These are phyloP conservation scores for Ganoderma sp. DNA, from an alignment of 1,284 basidiomycete genomes.

Conservation along the genomic window DNA sequence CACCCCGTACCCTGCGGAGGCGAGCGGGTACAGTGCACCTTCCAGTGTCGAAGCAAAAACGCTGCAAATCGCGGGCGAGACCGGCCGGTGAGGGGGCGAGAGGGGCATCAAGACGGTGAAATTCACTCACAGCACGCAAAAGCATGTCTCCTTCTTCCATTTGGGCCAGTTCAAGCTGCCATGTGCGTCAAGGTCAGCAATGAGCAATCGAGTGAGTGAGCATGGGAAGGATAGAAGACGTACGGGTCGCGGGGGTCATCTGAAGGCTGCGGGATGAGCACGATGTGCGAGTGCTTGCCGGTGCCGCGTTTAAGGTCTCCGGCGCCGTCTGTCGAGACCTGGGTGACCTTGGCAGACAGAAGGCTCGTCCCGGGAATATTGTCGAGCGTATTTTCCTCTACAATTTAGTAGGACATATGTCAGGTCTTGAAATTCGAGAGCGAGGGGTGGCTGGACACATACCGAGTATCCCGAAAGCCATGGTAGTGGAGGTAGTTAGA, in stretches of 20 bases:
- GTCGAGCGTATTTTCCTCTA: conserved; percentile 45
- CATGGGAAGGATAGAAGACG: conserved; percentile 16
- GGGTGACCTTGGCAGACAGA: conserved; percentile 46
- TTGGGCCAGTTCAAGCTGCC: conserved; percentile 50
- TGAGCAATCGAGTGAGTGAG: neutral
- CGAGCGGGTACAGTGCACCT: conserved; percentile 50
- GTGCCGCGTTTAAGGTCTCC: conserved; percentile 46
- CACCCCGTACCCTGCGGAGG: conserved; percentile 49
- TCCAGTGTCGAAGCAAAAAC: conserved; percentile 49
- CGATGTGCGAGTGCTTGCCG: conserved; percentile 47
- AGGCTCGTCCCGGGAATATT: conserved; percentile 50
- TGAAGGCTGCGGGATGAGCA: conserved; percentile 52
- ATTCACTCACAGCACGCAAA: conserved; percentile 46
- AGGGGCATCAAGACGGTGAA: no score
- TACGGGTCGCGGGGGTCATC: conserved; percentile 52
- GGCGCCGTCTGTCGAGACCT: conserved; percentile 43
- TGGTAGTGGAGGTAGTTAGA: conserved; percentile 16
- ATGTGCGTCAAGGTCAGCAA: no score
- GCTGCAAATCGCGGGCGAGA: conserved; percentile 26
- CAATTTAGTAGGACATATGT: neutral
- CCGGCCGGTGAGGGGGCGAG: neutral
- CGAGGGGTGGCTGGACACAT: conserved; percentile 11
- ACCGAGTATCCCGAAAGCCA: conserved; percentile 51
- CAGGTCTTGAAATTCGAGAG: no score
- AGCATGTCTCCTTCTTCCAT: conserved; percentile 54